Percentiles rank a stretch among this genome's conserved stretches.
phyloP scores from a whole-genome alignment of 2,329 filamentous ascomycete genomes.

The Chaetomium olivaceum region DNA sequence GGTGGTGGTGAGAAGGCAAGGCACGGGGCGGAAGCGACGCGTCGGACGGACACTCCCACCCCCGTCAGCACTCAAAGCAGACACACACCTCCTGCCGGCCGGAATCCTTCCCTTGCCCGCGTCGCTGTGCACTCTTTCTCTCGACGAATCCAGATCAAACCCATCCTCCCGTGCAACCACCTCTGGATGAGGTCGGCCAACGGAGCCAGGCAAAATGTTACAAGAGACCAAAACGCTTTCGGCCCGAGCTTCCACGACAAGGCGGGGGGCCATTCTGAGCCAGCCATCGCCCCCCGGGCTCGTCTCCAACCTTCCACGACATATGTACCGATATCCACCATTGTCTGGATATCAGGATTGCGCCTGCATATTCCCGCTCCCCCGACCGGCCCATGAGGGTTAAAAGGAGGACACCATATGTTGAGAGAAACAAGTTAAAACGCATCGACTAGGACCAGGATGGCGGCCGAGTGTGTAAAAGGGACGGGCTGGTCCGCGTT shows the following conservation, averaged over 20 bases:
- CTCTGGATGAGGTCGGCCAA: neutral
- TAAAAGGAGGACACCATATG: neutral
- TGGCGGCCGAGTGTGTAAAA: neutral
- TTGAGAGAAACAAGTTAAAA: neutral
- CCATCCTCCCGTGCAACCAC: slow-evolving; percentile 17
- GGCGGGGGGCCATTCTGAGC: neutral
- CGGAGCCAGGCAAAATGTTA: neutral
- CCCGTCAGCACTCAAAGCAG: slow-evolving; percentile 4
- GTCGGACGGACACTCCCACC: slow-evolving; percentile 1
- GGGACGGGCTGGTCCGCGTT: slow-evolving; percentile 26
- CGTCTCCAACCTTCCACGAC: neutral
- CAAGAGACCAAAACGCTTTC: neutral
- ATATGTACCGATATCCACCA: neutral
- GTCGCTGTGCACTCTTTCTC: neutral
- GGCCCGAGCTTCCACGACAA: slow-evolving; percentile 19
- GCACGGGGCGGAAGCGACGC: neutral
- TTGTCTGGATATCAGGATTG: neutral
- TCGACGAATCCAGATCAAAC: slow-evolving; percentile 14
- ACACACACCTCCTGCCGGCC: neutral
- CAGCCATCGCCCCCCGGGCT: neutral
- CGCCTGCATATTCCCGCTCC: neutral
- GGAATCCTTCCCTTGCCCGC: neutral
- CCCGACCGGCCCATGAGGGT: neutral
- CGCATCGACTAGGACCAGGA: neutral
- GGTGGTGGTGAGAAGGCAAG: neutral